A percentile compares a stretch with the other conserved stretches of the same genome.
These are phyloP conservation scores for Triticum aestivum DNA, from an alignment of 176 grass and related monocot genomes.

Conservation along the genomic window IWGSC_CS_RefSeq_v2.1 NC_057810.1:595816559-595817058, in stretches of 20 bases:
- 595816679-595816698: constrained; percentile 62
- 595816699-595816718: constrained; percentile 90
- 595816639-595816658: constrained; percentile 55
- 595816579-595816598: constrained; percentile 69
- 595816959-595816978: constrained; percentile 75
- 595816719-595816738: constrained; percentile 94
- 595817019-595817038: constrained; percentile 65
- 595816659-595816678: background rate
- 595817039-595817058: constrained; percentile 68
- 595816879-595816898: constrained; percentile 59
- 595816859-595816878: constrained; percentile 70
- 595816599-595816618: constrained; percentile 83
- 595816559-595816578: constrained; percentile 91
- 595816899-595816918: constrained; percentile 70
- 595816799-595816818: constrained; percentile 64
- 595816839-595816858: constrained; percentile 93
- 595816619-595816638: constrained; percentile 75
- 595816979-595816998: constrained; percentile 44
- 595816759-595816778: constrained; percentile 62
- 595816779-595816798: constrained; percentile 79
- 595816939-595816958: constrained; percentile 50
- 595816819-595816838: constrained; percentile 87
- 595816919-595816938: constrained; percentile 53
- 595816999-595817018: constrained; percentile 73
- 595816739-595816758: constrained; percentile 60